phyloP scores from a whole-genome alignment of 2,329 filamentous ascomycete species.

The Aspergillus piperis region DNA sequence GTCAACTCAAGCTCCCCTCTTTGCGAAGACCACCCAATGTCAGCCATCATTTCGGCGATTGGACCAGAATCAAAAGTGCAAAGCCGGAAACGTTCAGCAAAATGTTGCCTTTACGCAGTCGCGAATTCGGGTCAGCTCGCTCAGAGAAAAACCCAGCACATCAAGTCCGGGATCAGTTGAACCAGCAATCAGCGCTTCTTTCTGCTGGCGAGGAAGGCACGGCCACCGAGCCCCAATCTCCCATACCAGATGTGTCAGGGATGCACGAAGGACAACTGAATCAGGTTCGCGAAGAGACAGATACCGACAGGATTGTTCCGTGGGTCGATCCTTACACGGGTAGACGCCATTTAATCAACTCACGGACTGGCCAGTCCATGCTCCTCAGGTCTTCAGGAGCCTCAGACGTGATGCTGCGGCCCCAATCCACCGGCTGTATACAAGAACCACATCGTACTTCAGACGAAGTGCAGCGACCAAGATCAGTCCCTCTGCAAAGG shows the following conservation, averaged over 20 bases:
- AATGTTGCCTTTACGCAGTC: background rate
- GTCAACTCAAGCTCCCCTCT: slow-evolving; percentile 33
- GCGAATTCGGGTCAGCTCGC: background rate
- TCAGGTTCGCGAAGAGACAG: background rate
- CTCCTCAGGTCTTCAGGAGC: slow-evolving; percentile 14
- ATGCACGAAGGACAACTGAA: background rate
- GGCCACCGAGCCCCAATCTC: background rate
- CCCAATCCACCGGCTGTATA: slow-evolving; percentile 22
- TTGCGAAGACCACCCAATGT: slow-evolving; percentile 21
- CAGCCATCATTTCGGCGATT: slow-evolving; percentile 35
- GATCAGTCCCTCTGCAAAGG: slow-evolving; percentile 17
- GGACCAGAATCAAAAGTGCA: slow-evolving; percentile 46
- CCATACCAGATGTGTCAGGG: background rate
- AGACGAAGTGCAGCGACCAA: slow-evolving; percentile 17
- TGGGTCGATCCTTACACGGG: slow-evolving; percentile 66
- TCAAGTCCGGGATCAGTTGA: too few relatives aligned
- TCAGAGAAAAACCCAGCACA: background rate
- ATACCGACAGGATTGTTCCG: slow-evolving; percentile 24
- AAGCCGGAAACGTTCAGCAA: slow-evolving; percentile 16
- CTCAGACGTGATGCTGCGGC: slow-evolving; percentile 13
- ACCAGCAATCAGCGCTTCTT: background rate
- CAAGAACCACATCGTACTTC: slow-evolving; percentile 1
- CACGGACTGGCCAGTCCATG: slow-evolving; percentile 38
- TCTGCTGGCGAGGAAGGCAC: background rate
- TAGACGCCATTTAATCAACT: slow-evolving; percentile 33